Percentiles rank a stretch among this genome's conserved stretches.
phyloP scores from a whole-genome alignment of 192 early-diverging fungal species.

The Backusella tuberculispora region DNA sequence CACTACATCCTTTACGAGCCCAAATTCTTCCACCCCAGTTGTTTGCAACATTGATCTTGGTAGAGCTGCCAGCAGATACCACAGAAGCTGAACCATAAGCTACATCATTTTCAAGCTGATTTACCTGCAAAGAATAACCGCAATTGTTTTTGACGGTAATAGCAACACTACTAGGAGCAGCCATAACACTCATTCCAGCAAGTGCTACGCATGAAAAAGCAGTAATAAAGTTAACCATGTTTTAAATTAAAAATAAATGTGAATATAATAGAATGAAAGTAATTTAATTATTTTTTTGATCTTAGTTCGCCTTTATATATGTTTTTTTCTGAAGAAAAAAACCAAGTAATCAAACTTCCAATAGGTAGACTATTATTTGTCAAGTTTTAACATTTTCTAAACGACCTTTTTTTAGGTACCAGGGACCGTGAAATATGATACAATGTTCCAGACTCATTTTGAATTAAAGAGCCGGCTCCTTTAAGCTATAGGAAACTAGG shows the following conservation, averaged over 20 bases:
- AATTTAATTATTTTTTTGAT: background rate
- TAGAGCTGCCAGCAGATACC: constrained; percentile 24
- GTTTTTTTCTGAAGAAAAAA: background rate
- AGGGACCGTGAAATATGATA: background rate
- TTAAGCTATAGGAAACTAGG: background rate
- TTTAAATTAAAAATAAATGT: background rate
- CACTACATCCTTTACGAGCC: constrained; percentile 27
- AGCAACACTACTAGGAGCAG: constrained; percentile 19
- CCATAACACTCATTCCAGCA: constrained; percentile 15
- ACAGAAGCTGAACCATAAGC: background rate
- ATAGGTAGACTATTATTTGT: background rate
- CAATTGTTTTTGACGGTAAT: constrained; percentile 36
- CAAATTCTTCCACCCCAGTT: constrained; percentile 39
- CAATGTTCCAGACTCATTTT: constrained; percentile 9
- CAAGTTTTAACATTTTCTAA: background rate
- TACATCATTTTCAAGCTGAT: constrained; percentile 25
- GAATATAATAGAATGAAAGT: background rate
- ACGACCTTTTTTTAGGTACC: background rate
- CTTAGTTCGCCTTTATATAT: background rate
- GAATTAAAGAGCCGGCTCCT: background rate
- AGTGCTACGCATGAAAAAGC: background rate
- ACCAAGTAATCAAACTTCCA: background rate
- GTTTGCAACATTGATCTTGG: constrained; percentile 11
- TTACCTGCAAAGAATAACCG: constrained; percentile 16
- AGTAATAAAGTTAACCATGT: constrained; percentile 2